A percentile compares a stretch with the other conserved stretches of the same genome.
Conservation (phyloP, 2,329 filamentous ascomycete species). For the Fusarium compactum region DNA sequence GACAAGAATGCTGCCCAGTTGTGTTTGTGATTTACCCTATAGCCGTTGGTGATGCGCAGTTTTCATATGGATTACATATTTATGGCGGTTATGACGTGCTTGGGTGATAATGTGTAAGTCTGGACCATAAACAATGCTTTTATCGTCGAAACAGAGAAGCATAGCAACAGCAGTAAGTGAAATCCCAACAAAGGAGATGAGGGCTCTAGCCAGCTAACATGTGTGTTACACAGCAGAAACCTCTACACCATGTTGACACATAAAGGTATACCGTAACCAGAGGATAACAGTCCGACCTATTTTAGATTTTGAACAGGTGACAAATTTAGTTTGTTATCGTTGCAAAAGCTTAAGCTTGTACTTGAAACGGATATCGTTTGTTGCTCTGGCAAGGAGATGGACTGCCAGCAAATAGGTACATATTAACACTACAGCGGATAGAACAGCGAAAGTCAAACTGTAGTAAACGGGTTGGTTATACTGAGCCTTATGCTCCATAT, state of each 20-base stretch:
- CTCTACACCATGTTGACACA: neutral
- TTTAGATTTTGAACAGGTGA: neutral
- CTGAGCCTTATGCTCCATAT: neutral
- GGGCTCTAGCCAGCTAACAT: neutral
- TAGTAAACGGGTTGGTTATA: neutral
- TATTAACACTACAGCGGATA: neutral
- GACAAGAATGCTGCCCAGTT: neutral
- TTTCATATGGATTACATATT: neutral
- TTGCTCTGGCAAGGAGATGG: neutral
- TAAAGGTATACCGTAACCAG: neutral
- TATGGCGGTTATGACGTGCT: neutral
- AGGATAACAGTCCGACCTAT: neutral
- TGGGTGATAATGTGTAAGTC: neutral
- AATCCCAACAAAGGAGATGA: neutral
- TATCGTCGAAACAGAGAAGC: neutral
- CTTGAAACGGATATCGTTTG: neutral
- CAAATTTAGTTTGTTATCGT: neutral
- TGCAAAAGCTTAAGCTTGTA: neutral
- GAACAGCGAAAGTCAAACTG: neutral
- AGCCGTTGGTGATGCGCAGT: neutral
- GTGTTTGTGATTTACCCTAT: slow-evolving; percentile 7
- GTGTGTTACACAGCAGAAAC: neutral
- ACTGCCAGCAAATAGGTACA: neutral
- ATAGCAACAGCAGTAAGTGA: neutral
- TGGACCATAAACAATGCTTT: neutral